phyloP scores from a whole-genome alignment of 257 asterid species.

The Anisodus tanguticus region DNA sequence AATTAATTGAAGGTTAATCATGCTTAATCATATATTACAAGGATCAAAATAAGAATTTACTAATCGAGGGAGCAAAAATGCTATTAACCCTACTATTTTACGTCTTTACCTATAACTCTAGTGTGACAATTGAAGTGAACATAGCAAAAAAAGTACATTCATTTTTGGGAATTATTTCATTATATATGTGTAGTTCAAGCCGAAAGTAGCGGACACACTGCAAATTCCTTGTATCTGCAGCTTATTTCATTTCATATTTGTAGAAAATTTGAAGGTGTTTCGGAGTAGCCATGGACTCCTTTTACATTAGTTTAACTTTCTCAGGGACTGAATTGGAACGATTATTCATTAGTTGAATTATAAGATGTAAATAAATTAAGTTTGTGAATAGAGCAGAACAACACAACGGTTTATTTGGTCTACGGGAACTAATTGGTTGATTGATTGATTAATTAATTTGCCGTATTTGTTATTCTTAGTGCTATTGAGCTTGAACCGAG shows the following conservation, averaged over 20 bases:
- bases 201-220: not conserved
- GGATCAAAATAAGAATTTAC: too few relatives aligned
- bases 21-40: too few relatives aligned
- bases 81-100: too few relatives aligned
- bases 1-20: too few relatives aligned
- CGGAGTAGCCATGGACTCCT: not conserved
- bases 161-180: not conserved
- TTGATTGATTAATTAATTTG: not conserved
- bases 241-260: not conserved
- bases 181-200: not conserved
- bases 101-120: too few relatives aligned
- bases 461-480: constrained; percentile 46
- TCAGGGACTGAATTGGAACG: not conserved
- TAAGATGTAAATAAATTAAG: too few relatives aligned
- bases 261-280: not conserved
- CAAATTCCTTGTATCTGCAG: not conserved
- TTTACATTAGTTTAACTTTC: not conserved
- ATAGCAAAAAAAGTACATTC: too few relatives aligned
- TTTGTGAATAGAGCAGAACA: too few relatives aligned
- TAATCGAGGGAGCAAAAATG: too few relatives aligned
- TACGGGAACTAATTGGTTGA: not conserved
- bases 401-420: not conserved
- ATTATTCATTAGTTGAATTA: too few relatives aligned
- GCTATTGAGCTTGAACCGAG: constrained; percentile 71
- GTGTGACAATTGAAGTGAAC: too few relatives aligned